Base-by-base conservation (phyloP, 306 rosid species). In the Astragalus glycyphyllos region DNA sequence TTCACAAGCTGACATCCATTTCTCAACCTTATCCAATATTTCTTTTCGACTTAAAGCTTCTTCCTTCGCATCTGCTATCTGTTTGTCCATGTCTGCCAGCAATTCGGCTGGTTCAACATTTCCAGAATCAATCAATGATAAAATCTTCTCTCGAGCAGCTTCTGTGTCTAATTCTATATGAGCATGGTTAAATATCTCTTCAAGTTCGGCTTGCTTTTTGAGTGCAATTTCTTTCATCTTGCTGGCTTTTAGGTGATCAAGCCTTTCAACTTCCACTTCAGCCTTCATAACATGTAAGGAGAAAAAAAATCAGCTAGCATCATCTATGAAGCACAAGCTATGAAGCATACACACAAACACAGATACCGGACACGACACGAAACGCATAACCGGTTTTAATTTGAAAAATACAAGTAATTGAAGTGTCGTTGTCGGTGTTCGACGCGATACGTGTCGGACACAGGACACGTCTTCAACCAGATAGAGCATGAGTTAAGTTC, bases 1-100 rank as follows among this genome's bases (percentile, higher is more conserved):
- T 79, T 92, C 98, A 69, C 98, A 90, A 23, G 97, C 96, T 68
- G 95, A 85, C 98, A 92, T 92, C 98, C 98, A 92, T 69, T 92
- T 92, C 79, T 92, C 97, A 34, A 92, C 97, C 81, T 92, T 92
- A 72, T 92, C 98, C 84, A 90, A 79, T 79, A 92, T 92, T 5
- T 92, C 98, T 79, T 80, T 92, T 60, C 98, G 81, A 85, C 98
- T 90, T 23, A 88, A 80, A 79, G 95, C 80, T 82, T 92, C 98
- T 65, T 92, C 97, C 76, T 69, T 90, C 0, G 96, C 98, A 44
- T 85, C 68, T 3, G 85, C 86, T 72, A 92, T 90, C 77, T 92
- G 92, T 73, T 84, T 76, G 77, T 92, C 98, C 98, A 92, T 86
- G 84, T 88, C 96, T 77, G 89, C 89, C 73, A 92, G 82, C 66